Evolutionary conservation across 2,329 filamentous ascomycete species (phyloP).

Genomic region (Botrytis tulipae): DNA sequence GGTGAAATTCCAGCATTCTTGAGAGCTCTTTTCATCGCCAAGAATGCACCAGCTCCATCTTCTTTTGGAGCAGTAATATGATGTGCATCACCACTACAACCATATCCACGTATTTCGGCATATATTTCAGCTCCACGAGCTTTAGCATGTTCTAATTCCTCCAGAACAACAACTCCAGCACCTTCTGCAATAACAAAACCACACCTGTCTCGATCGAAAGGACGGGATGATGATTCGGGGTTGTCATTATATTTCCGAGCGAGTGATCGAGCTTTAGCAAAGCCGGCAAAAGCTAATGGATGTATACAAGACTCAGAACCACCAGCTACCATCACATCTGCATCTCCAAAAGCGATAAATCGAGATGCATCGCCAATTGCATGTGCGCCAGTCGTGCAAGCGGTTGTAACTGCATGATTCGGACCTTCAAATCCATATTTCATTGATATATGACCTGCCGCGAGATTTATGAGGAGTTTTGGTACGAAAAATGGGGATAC

Average conservation of each 20-base stretch:
- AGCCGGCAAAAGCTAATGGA: slow-evolving; percentile 87
- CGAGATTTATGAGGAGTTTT: slow-evolving; percentile 89
- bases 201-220: slow-evolving; percentile 75
- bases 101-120: slow-evolving; percentile 86
- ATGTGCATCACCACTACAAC: slow-evolving; percentile 83
- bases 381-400: slow-evolving; percentile 94
- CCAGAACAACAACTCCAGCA: slow-evolving; percentile 80
- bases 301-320: slow-evolving; percentile 95
- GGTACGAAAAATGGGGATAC: slow-evolving; percentile 94
- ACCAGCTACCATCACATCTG: slow-evolving; percentile 93
- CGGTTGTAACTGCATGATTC: slow-evolving; percentile 89
- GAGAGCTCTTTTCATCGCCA: slow-evolving; percentile 83
- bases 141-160: slow-evolving; percentile 87
- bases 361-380: slow-evolving; percentile 92
- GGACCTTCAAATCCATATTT: slow-evolving; percentile 85
- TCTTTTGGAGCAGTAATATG: slow-evolving; percentile 90
- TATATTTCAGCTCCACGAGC: slow-evolving; percentile 77
- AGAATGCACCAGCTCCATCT: slow-evolving; percentile 76
- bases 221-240: slow-evolving; percentile 71
- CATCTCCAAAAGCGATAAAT: slow-evolving; percentile 87
- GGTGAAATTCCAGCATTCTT: slow-evolving; percentile 69
- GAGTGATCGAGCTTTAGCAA: slow-evolving; percentile 82
- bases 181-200: slow-evolving; percentile 96
- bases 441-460: slow-evolving; percentile 93
- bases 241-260: slow-evolving; percentile 76